Conservation (phyloP, 345 rosid genomes). For the Eucalyptus tenuipes region DNA sequence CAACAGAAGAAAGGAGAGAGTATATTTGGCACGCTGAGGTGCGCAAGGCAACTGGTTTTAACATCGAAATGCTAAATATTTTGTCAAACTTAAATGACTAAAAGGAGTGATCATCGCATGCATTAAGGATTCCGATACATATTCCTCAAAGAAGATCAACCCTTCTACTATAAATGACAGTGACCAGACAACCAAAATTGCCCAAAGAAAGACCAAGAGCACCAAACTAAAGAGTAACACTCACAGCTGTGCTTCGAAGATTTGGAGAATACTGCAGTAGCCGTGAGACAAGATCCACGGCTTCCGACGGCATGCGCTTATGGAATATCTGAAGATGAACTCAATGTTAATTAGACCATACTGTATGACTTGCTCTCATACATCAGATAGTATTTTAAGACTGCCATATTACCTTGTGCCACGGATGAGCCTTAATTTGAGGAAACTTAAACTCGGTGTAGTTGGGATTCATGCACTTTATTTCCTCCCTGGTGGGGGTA, state of each 20-base stretch:
- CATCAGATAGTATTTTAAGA: neutral
- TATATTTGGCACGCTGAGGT: neutral
- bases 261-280: conserved; percentile 92
- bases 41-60: neutral
- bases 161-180: neutral
- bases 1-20: neutral
- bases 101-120: neutral
- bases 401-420: conserved; percentile 72
- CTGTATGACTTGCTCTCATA: neutral
- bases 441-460: conserved; percentile 96
- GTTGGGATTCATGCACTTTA: conserved; percentile 98
- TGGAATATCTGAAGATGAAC: conserved; percentile 56
- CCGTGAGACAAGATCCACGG: conserved; percentile 95
- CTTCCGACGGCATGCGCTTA: conserved; percentile 97
- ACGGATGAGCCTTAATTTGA: conserved; percentile 97
- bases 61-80: neutral
- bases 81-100: neutral
- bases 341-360: neutral
- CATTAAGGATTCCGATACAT: neutral
- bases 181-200: neutral
- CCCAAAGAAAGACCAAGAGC: neutral
- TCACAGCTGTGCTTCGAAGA: conserved; percentile 87
- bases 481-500: conserved; percentile 97
- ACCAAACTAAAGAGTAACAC: conserved; percentile 1
- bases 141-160: neutral